Conservation (phyloP, 441 rosid species). For the Macaranga tanarius region DNA sequence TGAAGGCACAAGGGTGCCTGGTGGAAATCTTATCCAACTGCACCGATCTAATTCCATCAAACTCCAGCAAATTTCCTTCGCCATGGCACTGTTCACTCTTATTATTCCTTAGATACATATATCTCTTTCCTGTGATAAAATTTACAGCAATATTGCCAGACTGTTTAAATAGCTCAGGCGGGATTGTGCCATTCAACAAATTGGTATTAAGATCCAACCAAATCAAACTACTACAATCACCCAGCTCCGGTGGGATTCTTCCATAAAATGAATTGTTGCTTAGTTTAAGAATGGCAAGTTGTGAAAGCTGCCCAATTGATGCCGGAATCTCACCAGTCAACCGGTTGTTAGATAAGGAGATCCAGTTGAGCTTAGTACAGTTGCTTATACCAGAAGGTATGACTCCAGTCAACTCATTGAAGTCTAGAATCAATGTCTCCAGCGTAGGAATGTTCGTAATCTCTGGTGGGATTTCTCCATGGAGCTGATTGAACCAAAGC, state of each 20-base stretch:
- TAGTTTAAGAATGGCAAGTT: conserved; percentile 79
- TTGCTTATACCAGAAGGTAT: conserved; percentile 71
- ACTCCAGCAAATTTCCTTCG: conserved; percentile 85
- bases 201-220: conserved; percentile 96
- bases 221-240: conserved; percentile 77
- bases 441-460: conserved; percentile 47
- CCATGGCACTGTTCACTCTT: conserved; percentile 84
- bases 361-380: conserved; percentile 77
- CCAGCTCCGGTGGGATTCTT: conserved; percentile 81
- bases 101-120: conserved; percentile 67
- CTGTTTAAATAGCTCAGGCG: conserved; percentile 73
- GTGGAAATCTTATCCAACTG: conserved; percentile 56
- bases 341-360: conserved; percentile 77
- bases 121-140: conserved; percentile 73
- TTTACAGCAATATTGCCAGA: conserved; percentile 82
- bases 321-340: conserved; percentile 76
- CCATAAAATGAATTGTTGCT: conserved; percentile 86
- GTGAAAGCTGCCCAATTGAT: conserved; percentile 62
- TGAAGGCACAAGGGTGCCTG: conserved; percentile 75
- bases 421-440: conserved; percentile 81
- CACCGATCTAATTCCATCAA: conserved; percentile 71
- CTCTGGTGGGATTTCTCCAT: conserved; percentile 79
- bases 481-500: conserved; percentile 75
- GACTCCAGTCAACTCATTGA: conserved; percentile 70
- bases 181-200: conserved; percentile 65